Percentiles rank a stretch among this genome's conserved stretches.
phyloP scores from a whole-genome alignment of 2,329 filamentous ascomycete species.

The Leptographium flavum region DNA sequence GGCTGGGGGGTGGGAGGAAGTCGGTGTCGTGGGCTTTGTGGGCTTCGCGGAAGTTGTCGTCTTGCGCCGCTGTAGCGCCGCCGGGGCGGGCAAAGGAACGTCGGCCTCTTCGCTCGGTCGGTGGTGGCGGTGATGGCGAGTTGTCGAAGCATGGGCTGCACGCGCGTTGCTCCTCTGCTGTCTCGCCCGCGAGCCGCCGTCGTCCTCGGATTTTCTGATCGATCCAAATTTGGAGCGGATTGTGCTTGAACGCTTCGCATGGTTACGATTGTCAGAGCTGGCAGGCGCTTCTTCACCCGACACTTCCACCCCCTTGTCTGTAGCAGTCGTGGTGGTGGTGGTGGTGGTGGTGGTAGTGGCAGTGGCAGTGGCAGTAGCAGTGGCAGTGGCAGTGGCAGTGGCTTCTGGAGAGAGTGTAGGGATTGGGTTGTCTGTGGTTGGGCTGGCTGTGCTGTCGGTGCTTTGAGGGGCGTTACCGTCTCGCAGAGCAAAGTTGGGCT shows the following conservation, averaged over 20 bases:
- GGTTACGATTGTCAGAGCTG: constrained; percentile 10
- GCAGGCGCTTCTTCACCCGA: neutral
- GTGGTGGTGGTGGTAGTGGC: neutral
- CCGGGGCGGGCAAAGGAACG: neutral
- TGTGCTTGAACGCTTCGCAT: constrained; percentile 11
- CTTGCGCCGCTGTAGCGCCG: neutral
- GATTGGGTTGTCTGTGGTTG: neutral
- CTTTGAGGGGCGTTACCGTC: constrained; percentile 16
- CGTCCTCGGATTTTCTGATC: constrained; percentile 11
- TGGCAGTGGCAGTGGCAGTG: neutral
- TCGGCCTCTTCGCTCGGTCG: neutral
- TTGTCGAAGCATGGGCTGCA: no score
- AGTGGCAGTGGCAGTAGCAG: neutral
- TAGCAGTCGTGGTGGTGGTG: neutral
- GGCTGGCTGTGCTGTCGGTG: constrained; percentile 3
- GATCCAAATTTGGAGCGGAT: constrained; percentile 11
- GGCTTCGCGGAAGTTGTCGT: neutral
- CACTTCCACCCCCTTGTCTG: neutral
- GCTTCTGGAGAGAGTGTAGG: constrained; percentile 8
- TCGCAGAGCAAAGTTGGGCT: constrained; percentile 19
- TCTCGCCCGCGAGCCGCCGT: neutral
- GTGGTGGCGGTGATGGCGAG: neutral
- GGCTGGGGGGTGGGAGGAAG: no score
- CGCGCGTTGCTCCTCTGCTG: neutral
- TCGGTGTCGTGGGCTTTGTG: no score